A percentile compares a stretch with the other conserved stretches of the same genome.
These are phyloP conservation scores for Austroboletus novae-zelandiae DNA, from an alignment of 1,284 basidiomycete genomes.

Conservation along the genomic window DNA sequence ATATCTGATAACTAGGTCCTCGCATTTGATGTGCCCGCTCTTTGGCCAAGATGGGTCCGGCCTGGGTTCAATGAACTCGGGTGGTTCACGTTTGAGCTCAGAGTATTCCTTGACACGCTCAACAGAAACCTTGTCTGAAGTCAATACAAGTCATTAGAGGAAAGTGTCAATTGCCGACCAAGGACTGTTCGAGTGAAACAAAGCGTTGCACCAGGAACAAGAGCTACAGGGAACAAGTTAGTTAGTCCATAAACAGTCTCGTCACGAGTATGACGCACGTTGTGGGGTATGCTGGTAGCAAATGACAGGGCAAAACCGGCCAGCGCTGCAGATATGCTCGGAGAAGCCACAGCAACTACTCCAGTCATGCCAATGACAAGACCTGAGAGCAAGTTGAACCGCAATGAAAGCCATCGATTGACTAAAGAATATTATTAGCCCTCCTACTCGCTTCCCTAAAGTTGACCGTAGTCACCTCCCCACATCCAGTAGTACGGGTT, in stretches of 20 bases:
- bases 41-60: conserved; percentile 83
- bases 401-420: conserved; percentile 77
- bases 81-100: conserved; percentile 71
- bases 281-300: conserved; percentile 69
- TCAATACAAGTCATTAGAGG: conserved; percentile 5
- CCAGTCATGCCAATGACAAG: conserved; percentile 73
- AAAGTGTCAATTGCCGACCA: conserved; percentile 50
- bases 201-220: conserved; percentile 63
- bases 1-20: conserved; percentile 84
- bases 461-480: conserved; percentile 52
- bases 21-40: conserved; percentile 71
- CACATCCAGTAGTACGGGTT: conserved; percentile 84
- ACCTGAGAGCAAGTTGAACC: conserved; percentile 81
- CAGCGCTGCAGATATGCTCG: conserved; percentile 70
- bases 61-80: conserved; percentile 84
- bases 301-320: conserved; percentile 87
- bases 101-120: conserved; percentile 92
- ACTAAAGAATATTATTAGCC: conserved; percentile 39
- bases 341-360: conserved; percentile 64
- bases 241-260: conserved; percentile 18
- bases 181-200: conserved; percentile 87
- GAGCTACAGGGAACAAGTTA: conserved; percentile 37
- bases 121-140: conserved; percentile 65
- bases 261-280: conserved; percentile 48
- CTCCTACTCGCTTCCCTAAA: not conserved